These are phyloP conservation scores for Mortierella sp. DNA, from an alignment of 371 early-diverging fungal genomes.

Conservation along the genomic window DNA sequence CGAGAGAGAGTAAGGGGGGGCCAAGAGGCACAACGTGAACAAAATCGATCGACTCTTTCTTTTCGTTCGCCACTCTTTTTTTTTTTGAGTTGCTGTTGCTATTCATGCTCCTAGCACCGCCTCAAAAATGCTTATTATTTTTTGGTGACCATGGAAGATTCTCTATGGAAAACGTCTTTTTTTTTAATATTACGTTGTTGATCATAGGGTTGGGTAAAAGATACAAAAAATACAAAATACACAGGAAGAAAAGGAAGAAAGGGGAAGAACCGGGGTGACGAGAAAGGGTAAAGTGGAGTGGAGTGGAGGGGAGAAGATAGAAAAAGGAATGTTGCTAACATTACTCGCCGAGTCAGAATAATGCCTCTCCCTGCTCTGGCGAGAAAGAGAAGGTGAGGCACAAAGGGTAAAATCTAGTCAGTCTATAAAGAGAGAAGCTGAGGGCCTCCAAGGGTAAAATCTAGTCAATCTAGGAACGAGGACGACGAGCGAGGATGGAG, in stretches of 20 bases:
- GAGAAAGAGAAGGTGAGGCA: no score
- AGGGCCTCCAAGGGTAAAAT: no score
- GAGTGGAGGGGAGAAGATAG: background rate
- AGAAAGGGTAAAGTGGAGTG: background rate
- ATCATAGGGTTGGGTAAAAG: background rate
- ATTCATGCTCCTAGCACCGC: background rate
- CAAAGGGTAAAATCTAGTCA: background rate
- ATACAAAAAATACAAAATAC: background rate
- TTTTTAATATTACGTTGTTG: background rate
- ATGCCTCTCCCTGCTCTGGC: no score
- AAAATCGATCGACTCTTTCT: no score
- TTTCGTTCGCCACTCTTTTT: no score
- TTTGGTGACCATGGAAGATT: background rate
- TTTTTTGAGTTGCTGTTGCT: background rate
- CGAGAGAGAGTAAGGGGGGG: background rate
- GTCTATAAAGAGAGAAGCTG: background rate
- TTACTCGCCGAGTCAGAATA: no score
- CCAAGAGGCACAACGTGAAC: no score
- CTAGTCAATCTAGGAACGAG: background rate
- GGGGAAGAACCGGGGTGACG: no score
- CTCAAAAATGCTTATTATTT: background rate
- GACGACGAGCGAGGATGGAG: conserved; percentile 18
- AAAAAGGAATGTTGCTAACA: background rate
- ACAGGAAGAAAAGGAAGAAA: background rate
- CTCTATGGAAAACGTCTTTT: background rate